Evolutionary conservation across 345 rosid species (phyloP).

Genomic region (Eucalyptus urophylla): DNA sequence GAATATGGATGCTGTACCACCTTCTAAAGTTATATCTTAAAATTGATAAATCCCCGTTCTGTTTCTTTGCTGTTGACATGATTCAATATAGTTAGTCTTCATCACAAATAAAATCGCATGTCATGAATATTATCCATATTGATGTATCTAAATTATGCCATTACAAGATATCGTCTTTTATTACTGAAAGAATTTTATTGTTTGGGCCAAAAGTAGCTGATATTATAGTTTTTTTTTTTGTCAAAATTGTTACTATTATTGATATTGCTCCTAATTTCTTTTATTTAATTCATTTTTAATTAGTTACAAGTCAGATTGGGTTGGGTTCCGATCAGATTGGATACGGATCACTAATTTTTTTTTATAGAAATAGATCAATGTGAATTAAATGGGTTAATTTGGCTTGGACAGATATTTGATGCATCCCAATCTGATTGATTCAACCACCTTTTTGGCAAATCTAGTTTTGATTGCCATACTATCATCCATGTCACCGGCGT

Average conservation of each 20-base stretch:
- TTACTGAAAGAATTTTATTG: background rate
- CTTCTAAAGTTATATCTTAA: background rate
- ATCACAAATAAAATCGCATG: background rate
- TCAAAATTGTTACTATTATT: background rate
- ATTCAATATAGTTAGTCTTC: background rate
- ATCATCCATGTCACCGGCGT: background rate
- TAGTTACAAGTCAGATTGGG: background rate
- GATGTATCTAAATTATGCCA: background rate
- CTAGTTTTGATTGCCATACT: background rate
- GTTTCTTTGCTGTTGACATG: background rate
- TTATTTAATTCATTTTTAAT: background rate
- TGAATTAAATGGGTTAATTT: background rate
- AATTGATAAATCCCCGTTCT: background rate
- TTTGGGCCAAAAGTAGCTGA: background rate
- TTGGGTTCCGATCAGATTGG: background rate
- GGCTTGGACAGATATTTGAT: background rate
- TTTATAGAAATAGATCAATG: rapidly evolving
- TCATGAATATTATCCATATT: background rate
- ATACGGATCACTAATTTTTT: rapidly evolving
- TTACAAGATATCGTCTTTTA: background rate
- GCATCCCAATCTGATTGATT: background rate
- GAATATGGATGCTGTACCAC: background rate
- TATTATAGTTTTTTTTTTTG: background rate
- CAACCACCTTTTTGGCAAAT: background rate
- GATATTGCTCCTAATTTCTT: background rate